phyloP scores from a whole-genome alignment of 1,284 basidiomycete genomes.

The Austroboletus novae-zelandiae region DNA sequence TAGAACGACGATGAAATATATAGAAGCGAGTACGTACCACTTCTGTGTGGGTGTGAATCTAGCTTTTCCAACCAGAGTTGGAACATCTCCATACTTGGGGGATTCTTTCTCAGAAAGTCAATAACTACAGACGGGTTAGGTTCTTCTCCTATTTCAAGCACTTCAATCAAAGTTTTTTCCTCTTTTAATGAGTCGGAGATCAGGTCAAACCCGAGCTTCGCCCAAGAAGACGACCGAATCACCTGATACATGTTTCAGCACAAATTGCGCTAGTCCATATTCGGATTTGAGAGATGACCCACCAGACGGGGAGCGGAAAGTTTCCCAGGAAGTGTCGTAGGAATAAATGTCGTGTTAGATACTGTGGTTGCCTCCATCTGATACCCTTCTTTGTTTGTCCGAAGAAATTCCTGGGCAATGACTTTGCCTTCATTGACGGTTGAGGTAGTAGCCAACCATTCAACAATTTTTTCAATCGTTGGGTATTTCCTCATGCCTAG shows the following conservation, averaged over 20 bases:
- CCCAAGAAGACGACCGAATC: neutral
- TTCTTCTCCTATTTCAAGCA: neutral
- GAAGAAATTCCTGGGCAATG: constrained; percentile 5
- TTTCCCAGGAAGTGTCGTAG: constrained; percentile 8
- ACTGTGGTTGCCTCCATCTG: constrained; percentile 22
- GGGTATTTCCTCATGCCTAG: constrained; percentile 20
- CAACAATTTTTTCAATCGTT: constrained; percentile 3
- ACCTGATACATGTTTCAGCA: neutral
- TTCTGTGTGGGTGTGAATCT: neutral
- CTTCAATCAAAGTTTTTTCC: neutral
- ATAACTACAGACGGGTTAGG: neutral
- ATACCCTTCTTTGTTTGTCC: constrained; percentile 14
- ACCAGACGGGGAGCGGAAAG: constrained; percentile 14
- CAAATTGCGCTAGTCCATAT: neutral
- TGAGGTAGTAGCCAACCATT: neutral
- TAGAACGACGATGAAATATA: neutral
- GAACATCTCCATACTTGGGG: neutral
- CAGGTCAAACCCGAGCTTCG: neutral
- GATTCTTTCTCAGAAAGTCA: neutral
- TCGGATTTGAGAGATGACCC: neutral
- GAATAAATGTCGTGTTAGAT: constrained; percentile 14
- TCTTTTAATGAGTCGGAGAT: neutral
- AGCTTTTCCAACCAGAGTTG: neutral
- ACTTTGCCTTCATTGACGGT: neutral
- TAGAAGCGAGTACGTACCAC: neutral